Evolutionary conservation across 768 basidiomycete species (phyloP).

Genomic region (Pleurotus salmoneostramineus): DNA sequence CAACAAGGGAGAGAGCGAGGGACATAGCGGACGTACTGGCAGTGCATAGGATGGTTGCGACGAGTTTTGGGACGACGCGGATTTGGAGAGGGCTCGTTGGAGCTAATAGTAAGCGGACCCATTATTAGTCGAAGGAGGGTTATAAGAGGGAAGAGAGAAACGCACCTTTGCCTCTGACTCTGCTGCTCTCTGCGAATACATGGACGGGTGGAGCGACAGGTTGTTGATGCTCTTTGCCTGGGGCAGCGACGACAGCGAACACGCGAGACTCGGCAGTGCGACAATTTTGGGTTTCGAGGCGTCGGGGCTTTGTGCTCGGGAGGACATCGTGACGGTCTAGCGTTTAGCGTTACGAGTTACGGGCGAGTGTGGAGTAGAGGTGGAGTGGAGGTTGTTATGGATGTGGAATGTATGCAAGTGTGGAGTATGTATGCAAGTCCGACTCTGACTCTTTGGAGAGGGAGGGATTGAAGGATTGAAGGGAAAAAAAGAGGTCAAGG

Average conservation of each 20-base stretch:
- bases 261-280: constrained; percentile 71
- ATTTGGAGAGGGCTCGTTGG: constrained; percentile 61
- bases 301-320: constrained; percentile 29
- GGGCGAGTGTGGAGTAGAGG: constrained; percentile 9
- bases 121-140: background rate
- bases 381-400: background rate
- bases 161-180: constrained; percentile 76
- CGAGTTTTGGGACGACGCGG: constrained; percentile 27
- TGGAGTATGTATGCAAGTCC: too few relatives aligned
- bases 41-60: constrained; percentile 32
- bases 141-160: background rate
- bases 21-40: constrained; percentile 25
- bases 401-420: too few relatives aligned
- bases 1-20: background rate
- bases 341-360: constrained; percentile 10
- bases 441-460: too few relatives aligned
- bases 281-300: constrained; percentile 46
- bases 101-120: constrained; percentile 39
- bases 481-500: too few relatives aligned
- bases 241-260: constrained; percentile 62
- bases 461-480: too few relatives aligned
- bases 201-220: constrained; percentile 62
- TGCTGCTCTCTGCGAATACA: constrained; percentile 64
- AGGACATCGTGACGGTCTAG: constrained; percentile 28
- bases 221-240: constrained; percentile 68